A percentile compares a stretch with the other conserved stretches of the same genome.
Conservation (phyloP, 2,329 filamentous ascomycete species). For the Xenoacremonium recifei region DNA sequence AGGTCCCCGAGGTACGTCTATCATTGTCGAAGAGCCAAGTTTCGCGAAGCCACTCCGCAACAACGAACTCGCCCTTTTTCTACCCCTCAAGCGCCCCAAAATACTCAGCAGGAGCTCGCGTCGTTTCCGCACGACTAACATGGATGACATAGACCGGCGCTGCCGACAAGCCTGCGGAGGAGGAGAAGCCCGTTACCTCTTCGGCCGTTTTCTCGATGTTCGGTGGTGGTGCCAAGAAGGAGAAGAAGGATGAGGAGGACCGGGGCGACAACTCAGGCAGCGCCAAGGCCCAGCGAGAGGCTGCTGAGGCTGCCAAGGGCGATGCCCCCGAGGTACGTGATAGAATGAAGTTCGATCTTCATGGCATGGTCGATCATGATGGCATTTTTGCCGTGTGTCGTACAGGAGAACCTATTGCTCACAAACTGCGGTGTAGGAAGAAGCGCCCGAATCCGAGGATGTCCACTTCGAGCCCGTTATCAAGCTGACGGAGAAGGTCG, state of each 20-base stretch:
- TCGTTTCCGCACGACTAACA: too few relatives aligned
- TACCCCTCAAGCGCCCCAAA: too few relatives aligned
- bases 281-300: constrained; percentile 73
- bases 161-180: constrained; percentile 13
- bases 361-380: too few relatives aligned
- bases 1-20: constrained; percentile 28
- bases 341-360: too few relatives aligned
- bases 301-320: constrained; percentile 56
- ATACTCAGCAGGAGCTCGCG: too few relatives aligned
- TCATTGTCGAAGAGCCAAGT: too few relatives aligned
- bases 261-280: constrained; percentile 86
- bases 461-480: constrained; percentile 98
- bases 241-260: constrained; percentile 82
- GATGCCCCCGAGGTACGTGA: too few relatives aligned
- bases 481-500: constrained; percentile 93
- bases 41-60: too few relatives aligned
- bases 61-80: too few relatives aligned
- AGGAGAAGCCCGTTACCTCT: constrained; percentile 47
- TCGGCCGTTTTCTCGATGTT: constrained; percentile 96
- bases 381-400: too few relatives aligned
- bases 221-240: constrained; percentile 94
- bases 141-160: constrained; percentile 8
- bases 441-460: constrained; percentile 82
- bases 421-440: too few relatives aligned
- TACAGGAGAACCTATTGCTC: neutral